Percentiles rank a stretch among this genome's conserved stretches.
Conservation (phyloP, 371 early-diverging fungal genomes). For the Syncephalastrum racemosum region DNA sequence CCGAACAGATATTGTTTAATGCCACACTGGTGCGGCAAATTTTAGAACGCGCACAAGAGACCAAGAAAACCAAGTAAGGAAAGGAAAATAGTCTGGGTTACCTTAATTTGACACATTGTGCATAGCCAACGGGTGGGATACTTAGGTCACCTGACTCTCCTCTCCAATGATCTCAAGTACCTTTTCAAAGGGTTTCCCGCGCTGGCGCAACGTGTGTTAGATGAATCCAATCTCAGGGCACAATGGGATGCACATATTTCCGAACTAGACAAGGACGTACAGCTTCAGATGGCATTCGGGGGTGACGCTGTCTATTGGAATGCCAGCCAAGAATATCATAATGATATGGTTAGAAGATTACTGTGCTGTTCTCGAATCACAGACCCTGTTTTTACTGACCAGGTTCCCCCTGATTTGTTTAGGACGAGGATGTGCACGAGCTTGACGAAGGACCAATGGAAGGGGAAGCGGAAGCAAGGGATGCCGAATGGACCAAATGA, state of each 20-base stretch:
- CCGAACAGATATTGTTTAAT: not conserved
- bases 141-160: conserved; percentile 21
- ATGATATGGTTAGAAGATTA: not conserved
- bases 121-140: conserved; percentile 11
- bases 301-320: conserved; percentile 11
- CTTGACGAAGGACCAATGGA: too few species aligned
- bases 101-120: not conserved
- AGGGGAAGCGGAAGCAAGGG: too few species aligned
- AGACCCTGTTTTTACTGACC: too few species aligned
- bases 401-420: too few species aligned
- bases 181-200: conserved; percentile 2
- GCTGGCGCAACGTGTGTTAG: not conserved
- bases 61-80: conserved; percentile 8
- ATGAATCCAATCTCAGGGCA: not conserved
- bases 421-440: too few species aligned
- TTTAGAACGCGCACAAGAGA: not conserved
- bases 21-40: not conserved
- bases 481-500: too few species aligned
- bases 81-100: not conserved
- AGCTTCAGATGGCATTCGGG: not conserved
- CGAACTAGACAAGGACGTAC: not conserved
- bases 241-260: conserved; percentile 5
- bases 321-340: conserved; percentile 1
- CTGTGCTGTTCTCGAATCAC: too few species aligned
- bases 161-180: conserved; percentile 15